Conservation (phyloP, 805 yeast genomes). For the Lachancea sp. region DNA sequence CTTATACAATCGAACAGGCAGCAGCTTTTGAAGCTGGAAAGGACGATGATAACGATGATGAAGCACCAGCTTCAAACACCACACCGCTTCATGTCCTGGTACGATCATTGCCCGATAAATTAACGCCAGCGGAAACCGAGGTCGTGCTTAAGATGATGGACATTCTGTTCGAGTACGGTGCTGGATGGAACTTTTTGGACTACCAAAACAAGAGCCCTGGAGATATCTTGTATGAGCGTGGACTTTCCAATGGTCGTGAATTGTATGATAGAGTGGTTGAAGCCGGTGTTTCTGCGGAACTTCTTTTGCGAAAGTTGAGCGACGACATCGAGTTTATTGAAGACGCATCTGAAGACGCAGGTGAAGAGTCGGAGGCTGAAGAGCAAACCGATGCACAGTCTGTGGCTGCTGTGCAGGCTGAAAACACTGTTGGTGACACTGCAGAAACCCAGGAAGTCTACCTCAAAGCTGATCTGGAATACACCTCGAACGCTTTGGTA, state of each 20-base stretch:
- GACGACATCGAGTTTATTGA: conserved; percentile 55
- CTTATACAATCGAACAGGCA: conserved; percentile 75
- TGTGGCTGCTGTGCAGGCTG: conserved; percentile 13
- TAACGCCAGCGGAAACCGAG: conserved; percentile 36
- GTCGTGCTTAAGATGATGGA: conserved; percentile 52
- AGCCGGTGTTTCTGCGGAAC: conserved; percentile 89
- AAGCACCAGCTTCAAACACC: conserved; percentile 47
- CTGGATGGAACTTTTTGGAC: conserved; percentile 84
- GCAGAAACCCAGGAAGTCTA: conserved; percentile 61
- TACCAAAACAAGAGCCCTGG: conserved; percentile 75
- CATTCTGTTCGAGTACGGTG: conserved; percentile 72
- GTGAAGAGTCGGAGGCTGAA: conserved; percentile 10
- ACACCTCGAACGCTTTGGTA: conserved; percentile 57
- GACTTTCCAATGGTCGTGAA: conserved; percentile 33
- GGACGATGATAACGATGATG: conserved; percentile 25
- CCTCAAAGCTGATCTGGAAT: conserved; percentile 59
- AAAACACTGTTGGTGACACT: conserved; percentile 43
- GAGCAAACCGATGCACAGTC: conserved; percentile 9
- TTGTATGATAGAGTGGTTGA: conserved; percentile 51
- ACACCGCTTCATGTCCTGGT: conserved; percentile 74
- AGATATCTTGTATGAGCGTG: conserved; percentile 59
- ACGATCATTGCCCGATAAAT: conserved; percentile 39
- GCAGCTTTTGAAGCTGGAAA: conserved; percentile 45
- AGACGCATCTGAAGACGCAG: conserved; percentile 20
- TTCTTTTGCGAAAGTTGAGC: conserved; percentile 63